Evolutionary conservation across 768 basidiomycete species (phyloP), one percentile per base, ranked within the genome.

Genomic region (Filobasidium floriforme): DNA sequence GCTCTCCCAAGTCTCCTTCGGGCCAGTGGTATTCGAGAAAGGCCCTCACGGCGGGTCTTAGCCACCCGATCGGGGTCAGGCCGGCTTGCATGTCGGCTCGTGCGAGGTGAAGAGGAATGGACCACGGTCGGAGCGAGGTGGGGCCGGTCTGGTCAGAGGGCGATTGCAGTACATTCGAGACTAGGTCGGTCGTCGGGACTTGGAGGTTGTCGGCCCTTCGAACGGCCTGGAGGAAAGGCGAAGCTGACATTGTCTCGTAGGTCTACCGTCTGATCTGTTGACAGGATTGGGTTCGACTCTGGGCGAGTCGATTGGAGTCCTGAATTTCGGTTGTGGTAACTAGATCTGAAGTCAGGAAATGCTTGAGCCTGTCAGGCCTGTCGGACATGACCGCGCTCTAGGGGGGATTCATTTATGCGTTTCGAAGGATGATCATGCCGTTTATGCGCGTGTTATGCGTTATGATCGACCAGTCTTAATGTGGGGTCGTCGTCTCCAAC

Each of bases 31-130:
- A 75, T 10, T 70, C 67, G 18, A 80, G 61, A 15, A 71, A 72
- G 19, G 63, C 66, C 18, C 81, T 65, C 24, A 81, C 72, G 1
- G 70, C 60, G 0, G 76, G 79, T 18, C 79, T 70, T 0, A 83
- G 69, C 60, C 81, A 76, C 7, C 81, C 82, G 29, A 86, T 79
- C 10, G 80, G 78, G 12, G 73, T 65, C 26, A 72, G 29, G 51
- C 43, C 46, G 10, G 62, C 54, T 26, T 69, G 67, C 19, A 46
- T 44, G 55, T 78, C 77, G 6, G 41, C 51, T 24, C 68, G 68
- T 1, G 72, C 70, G 7, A 78, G 70, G 63, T 78, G 75, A 61
- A 78, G 69, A 3, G 75, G 75, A 10, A 57, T 57, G 29, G 54
- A 57, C 54, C 54, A 57, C 26, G 54, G 54, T 22, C 54, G 54